Evolutionary conservation across 2,329 filamentous ascomycete species (phyloP), one percentile per base, ranked within the genome.

Genomic region (Aspergillus calidoustus): DNA sequence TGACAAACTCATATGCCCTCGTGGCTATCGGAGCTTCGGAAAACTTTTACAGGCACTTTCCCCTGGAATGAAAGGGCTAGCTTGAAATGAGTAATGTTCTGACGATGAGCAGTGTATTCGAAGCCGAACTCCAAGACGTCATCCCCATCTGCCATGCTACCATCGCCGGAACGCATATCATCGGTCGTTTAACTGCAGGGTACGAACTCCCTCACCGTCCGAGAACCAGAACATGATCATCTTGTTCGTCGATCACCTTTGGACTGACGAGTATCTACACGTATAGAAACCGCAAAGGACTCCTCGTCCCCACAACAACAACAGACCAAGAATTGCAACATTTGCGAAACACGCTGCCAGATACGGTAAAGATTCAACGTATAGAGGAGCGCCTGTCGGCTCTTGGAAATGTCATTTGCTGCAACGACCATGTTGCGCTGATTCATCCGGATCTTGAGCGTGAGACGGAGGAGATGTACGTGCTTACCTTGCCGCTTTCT

Each of bases 271-370:
- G 54, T 11, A 41, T n/a, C 28, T 52, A 52, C 51, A 3, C n/a
- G 23, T 22, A 22, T 65, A 91, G 92, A 73, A 99, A 99, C 87
- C 91, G 92, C 77, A 96, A 96, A 79, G 95, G 95, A 72, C 91
- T 99, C 66, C 89, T 99, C 66, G 94, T 99, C 60, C 95, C 95
- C 64, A 98, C 94, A 59, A 92, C 90, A 62, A 98, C 95, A 65
- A 96, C 93, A 70, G 95, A 99, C 81, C 95, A 99, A 83, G 95
- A 99, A 83, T 86, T 99, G 67, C 93, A 97, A 81, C 95, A 99
- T 80, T 85, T 99, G 72, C 91, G 95, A 72, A 98, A 99, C 80
- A 93, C 91, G 61, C 88, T 99, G 68, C 95, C 95, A 44, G 94
- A 98, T 77, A 82, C 83, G 62, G 91, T 99, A 67, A 93, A 93